Base-by-base conservation (phyloP, 148 eudicot species). In the Vaccinium vitisidaea region DNA sequence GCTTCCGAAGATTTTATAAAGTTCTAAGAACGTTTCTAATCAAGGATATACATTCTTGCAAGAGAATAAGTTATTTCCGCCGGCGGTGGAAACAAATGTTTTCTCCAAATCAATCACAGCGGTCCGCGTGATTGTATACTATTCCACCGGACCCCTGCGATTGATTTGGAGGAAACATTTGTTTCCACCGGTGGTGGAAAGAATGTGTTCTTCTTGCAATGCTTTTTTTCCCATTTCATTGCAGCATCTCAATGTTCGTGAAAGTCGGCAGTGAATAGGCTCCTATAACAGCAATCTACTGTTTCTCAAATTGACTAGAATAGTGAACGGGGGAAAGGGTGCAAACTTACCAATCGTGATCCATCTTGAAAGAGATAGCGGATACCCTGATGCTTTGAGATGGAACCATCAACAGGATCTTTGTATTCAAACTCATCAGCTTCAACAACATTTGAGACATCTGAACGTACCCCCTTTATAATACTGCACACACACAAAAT, bases 311-410 rank as follows among this genome's bases (percentile, higher is more conserved):
- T 50, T 27, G 43, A 49, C 39, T 56, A 25, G 59, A 80, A 83
- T 6, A 23, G 46, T 69, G 48, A 84, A 58, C 49, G 15, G 27
- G 27, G n/a, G n/a, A 46, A 55, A 80, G 77, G n/a, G 67, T 84
- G 16, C 25, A 3, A 3, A 39, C 86, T 90, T 88, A 96, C 99
- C 94, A 96, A 82, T 88, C 98, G 93, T 1, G 99, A 94, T 6
- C 98, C 98, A 80, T 96, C 99, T 89, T 92, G 95, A 90, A 96
- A 96, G 84, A 96, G 87, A 88, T 93, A 96, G 50, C 98, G 93
- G 78, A 96, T 92, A 30, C 99, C 98, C 94, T 96, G 99, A 86
- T 96, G 94, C 91, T 94, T 96, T 84, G 98, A 93, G 83, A 96
- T 82, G 79, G 99, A 96, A 84, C 98, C 93, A 89, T 96, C 99